phyloP scores from a whole-genome alignment of 2,329 filamentous ascomycete genomes.

The Phoma herbarum region DNA sequence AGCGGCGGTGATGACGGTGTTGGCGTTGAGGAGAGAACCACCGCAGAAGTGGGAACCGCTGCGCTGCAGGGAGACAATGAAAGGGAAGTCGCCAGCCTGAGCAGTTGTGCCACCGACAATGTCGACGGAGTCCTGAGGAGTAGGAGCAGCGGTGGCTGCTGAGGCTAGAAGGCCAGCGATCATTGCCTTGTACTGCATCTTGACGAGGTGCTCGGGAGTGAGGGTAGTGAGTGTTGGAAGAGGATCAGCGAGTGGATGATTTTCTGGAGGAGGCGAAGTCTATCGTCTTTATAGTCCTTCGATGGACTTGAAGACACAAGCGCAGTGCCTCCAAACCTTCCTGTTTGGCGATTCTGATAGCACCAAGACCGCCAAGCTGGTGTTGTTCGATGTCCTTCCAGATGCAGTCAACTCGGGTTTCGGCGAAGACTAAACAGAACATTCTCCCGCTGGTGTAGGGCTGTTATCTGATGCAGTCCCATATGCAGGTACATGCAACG shows the following conservation, averaged over 20 bases:
- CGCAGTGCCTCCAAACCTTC: conserved; percentile 23
- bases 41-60: conserved; percentile 40
- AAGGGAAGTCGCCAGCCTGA: conserved; percentile 39
- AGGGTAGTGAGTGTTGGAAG: conserved; percentile 20
- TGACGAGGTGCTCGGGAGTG: conserved; percentile 22
- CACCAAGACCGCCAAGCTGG: conserved; percentile 28
- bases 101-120: conserved; percentile 42
- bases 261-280: conserved; percentile 8
- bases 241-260: conserved; percentile 33
- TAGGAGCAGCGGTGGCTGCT: conserved; percentile 32
- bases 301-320: neutral
- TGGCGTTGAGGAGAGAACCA: conserved; percentile 38
- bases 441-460: conserved; percentile 10
- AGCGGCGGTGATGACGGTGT: conserved; percentile 42
- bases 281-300: conserved; percentile 29
- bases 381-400: conserved; percentile 31
- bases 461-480: conserved; percentile 25
- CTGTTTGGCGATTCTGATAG: conserved; percentile 18
- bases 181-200: conserved; percentile 36
- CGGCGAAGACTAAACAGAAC: conserved; percentile 14
- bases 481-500: conserved; percentile 13
- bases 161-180: conserved; percentile 35
- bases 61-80: conserved; percentile 37
- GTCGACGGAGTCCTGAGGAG: conserved; percentile 31
- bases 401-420: conserved; percentile 10